Conservation (phyloP, 2,329 filamentous ascomycete species). For the Nigrospora sphaerica region DNA sequence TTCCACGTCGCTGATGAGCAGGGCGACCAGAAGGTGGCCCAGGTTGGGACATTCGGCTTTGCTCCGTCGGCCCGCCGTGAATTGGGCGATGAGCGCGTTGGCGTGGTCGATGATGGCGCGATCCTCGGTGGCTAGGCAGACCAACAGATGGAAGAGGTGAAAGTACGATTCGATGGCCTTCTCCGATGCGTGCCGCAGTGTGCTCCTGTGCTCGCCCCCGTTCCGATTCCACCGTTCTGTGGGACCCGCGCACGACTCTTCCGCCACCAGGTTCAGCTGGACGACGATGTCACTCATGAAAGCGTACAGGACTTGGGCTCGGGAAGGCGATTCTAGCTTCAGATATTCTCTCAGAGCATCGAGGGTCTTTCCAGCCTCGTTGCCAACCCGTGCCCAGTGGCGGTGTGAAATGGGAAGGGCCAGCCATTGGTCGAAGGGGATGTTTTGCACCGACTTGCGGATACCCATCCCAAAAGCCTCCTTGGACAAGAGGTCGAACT, state of each 20-base stretch:
- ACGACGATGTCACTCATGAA: constrained; percentile 47
- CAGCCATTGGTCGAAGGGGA: constrained; percentile 34
- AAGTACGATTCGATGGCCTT: constrained; percentile 48
- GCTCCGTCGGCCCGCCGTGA: constrained; percentile 28
- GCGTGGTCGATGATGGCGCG: constrained; percentile 26
- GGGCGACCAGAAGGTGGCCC: constrained; percentile 37
- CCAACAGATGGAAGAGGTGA: constrained; percentile 41
- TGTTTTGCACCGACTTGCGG: constrained; percentile 32
- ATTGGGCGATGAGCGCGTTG: constrained; percentile 30
- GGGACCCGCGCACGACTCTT: constrained; percentile 15
- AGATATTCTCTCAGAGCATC: constrained; percentile 16
- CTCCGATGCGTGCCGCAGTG: constrained; percentile 38
- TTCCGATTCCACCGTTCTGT: neutral
- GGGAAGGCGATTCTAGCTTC: constrained; percentile 10
- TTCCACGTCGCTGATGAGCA: constrained; percentile 35
- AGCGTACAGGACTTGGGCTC: constrained; percentile 30
- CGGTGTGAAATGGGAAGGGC: constrained; percentile 36
- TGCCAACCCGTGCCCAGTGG: constrained; percentile 33
- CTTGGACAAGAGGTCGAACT: constrained; percentile 41
- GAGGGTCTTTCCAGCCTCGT: constrained; percentile 17
- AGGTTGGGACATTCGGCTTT: constrained; percentile 38
- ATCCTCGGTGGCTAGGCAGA: constrained; percentile 36
- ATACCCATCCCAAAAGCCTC: constrained; percentile 30
- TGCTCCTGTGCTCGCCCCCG: constrained; percentile 16
- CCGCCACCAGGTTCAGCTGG: constrained; percentile 32